Base-by-base conservation (phyloP, 257 asterid genomes). In the Plantago major region DNA sequence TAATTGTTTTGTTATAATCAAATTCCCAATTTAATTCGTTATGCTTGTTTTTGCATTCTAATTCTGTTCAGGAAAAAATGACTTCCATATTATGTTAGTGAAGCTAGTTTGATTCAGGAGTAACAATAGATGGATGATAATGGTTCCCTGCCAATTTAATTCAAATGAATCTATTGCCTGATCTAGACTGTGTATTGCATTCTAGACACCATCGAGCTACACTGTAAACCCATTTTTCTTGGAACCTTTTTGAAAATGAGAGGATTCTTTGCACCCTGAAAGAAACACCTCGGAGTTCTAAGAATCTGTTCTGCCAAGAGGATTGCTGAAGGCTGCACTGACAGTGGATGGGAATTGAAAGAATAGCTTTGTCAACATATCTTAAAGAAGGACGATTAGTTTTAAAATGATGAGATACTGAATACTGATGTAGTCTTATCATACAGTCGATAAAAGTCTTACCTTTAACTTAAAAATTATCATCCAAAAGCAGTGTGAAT, bases 41-140 rank as follows among this genome's bases (percentile, higher is more conserved):
- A 53, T 16, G 10, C 10, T n/a, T 53, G 10, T 52, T 52, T 46
- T 22, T 19, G 15, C 57, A 19, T 52, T 14, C 26, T 2, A 22
- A 16, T 42, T 13, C 53, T n/a, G 45, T 42, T 8, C 38, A 62
- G 10, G 47, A 14, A 49, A 57, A 49, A 30, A 10, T 1, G 5
- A 22, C 28, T 50, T 48, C 48, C 40, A 22, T 18, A 19, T 16
- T 46, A 47, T 19, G 15, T 6, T 12, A 62, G 46, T 22, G 47
- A 22, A n/a, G 16, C 38, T 67, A 46, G 51, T 19, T 60, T 46
- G 48, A 12, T 61, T 50, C 26, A 4, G 38, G 40, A 52, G 37
- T 14, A 4, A 52, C 16, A 52, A 52, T 52, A 15, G 42, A 19
- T 26, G 58, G 5, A 9, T 51, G 8, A 4, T 13, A 18, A 9